Evolutionary conservation across 2,329 filamentous ascomycete genomes (phyloP), one percentile per base, ranked within the genome.

Genomic region (Aspergillus sp.): DNA sequence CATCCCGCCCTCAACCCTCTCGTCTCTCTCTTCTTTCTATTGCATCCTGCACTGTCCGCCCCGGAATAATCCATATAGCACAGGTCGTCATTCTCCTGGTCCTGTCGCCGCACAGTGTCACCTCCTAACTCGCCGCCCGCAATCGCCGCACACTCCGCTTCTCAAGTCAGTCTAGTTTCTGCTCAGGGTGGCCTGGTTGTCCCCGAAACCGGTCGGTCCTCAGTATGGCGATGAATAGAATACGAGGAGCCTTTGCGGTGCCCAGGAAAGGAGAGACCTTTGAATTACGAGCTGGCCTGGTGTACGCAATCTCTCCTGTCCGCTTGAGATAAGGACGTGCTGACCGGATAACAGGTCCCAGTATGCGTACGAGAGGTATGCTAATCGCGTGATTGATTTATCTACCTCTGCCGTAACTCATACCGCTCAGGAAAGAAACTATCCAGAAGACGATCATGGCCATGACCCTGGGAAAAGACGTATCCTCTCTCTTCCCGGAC

Each of bases 391-490:
- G 26, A 10, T 22, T 5, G 5, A 22, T 22, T 22, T 12, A 24
- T n/a, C 12, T 16, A 14, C 19, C 13, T 22, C 10, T 22, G 19
- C 5, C 19, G 10, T 22, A 5, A 22, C 52, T 59, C 51, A 61
- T 61, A 37, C 26, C 38, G 16, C 34, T 28, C 41, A 76, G 86
- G 54, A 98, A 98, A 65, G 91, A 98, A 69, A 84, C 91, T 15
- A 98, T 98, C 50, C 91, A 98, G 60, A 96, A 94, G 73, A 98
- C 91, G 44, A 98, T 98, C 67, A 96, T 96, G 88, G 88, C 91
- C 58, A 98, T 98, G 91, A 98, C 91, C 1, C 63, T 98, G 49
- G 91, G 91, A 61, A 98, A 98, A 64, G 91, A 98, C 66, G 91
- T 98, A 39, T 98, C 91, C 33, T 84, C 88, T 35, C 69, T 98